Base-by-base conservation (phyloP, 2,329 filamentous ascomycete species). In the Botryotinia convoluta region DNA sequence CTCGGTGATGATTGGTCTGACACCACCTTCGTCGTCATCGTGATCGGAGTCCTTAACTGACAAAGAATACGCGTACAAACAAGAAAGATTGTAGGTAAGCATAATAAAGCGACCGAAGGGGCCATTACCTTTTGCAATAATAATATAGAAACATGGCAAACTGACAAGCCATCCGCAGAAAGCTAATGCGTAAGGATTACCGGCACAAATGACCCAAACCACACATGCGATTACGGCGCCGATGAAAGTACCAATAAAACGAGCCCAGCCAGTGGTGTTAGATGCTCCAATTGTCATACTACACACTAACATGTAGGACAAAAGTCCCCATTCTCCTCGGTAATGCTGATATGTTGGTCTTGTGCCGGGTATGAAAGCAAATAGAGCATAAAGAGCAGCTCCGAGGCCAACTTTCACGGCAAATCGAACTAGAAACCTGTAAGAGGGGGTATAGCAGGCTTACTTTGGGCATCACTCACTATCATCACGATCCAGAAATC, bases 251-350 rank as follows among this genome's bases (percentile, higher is more conserved):
- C 95, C 96, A 14, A 93, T 85, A 80, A 98, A 95, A 77, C 96
- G 91, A 67, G 95, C 90, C 79, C 91, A 90, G 6, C 94, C 95
- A 0, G 95, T 98, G 1, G 95, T 97, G 82, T 98, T 99, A 37
- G 94, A 93, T 12, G 96, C 94, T 42, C 96, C 96, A 35, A 98
- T 95, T 0, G 95, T 99, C 94, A 98, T 98, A 54, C 93, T 94
- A 81, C 95, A 97, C 37, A 99, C 96, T 80, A 98, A 90, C 95
- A 98, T 98, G 84, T 97, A 98, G 0, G 94, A 97, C 72, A 99
- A 83, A 3, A 99, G 86, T 35, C 96, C 96, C 96, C 96, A 99
- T 86, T 99, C 96, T 44, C 95, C 95, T 81, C 95, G 88, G 94
- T 95, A 98, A 79, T 92, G 91, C 70, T 90, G 87, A 81, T 98